phyloP scores from a whole-genome alignment of 1,139 yeast genomes.

The Kodamaea ohmeri region DNA sequence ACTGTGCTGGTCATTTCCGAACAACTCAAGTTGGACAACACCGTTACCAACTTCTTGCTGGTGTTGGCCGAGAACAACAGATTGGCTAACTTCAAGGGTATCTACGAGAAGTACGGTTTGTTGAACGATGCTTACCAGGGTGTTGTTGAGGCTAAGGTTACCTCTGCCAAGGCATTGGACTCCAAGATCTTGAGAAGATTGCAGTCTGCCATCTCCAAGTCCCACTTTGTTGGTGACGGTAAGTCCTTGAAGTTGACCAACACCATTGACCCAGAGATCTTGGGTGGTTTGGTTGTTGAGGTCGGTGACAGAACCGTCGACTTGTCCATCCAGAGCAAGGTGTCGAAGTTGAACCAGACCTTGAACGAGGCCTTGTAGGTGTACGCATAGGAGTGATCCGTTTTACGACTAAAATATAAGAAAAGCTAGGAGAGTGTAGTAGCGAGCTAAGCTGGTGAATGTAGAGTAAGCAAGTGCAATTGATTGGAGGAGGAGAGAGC shows the following conservation, averaged over 20 bases:
- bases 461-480: no score
- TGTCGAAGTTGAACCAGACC: slow-evolving; percentile 84
- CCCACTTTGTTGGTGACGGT: slow-evolving; percentile 79
- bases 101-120: slow-evolving; percentile 69
- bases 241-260: slow-evolving; percentile 83
- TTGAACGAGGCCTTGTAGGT: slow-evolving; percentile 71
- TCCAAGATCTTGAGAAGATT: slow-evolving; percentile 75
- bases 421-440: neutral
- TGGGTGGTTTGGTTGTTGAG: slow-evolving; percentile 95
- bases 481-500: no score
- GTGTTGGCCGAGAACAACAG: slow-evolving; percentile 96
- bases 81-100: slow-evolving; percentile 62
- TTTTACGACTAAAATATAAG: neutral
- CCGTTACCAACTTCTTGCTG: slow-evolving; percentile 74
- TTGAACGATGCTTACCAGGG: slow-evolving; percentile 91
- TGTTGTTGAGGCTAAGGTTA: slow-evolving; percentile 88
- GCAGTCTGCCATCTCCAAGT: slow-evolving; percentile 73
- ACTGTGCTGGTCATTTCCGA: slow-evolving; percentile 63
- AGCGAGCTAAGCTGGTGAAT: no score
- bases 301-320: slow-evolving; percentile 97
- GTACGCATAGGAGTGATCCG: neutral
- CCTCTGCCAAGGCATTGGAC: slow-evolving; percentile 86
- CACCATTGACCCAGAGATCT: slow-evolving; percentile 81
- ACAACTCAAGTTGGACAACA: slow-evolving; percentile 62
- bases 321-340: slow-evolving; percentile 80